Conservation (phyloP, 148 eudicot species). For the Nepenthes gracilis region DNA sequence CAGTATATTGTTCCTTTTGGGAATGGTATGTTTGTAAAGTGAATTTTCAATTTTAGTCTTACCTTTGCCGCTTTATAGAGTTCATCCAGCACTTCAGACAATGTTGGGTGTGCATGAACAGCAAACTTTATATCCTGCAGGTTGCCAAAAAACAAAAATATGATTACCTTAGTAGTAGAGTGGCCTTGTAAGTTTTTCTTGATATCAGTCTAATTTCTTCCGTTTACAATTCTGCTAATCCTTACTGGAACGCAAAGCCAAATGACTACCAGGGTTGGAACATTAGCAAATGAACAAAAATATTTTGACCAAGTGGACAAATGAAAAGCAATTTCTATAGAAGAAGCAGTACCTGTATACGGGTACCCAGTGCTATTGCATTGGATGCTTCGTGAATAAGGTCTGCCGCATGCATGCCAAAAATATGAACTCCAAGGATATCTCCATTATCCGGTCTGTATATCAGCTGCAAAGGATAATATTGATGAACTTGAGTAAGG, state of each 20-base stretch:
- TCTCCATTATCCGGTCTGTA: slow-evolving; percentile 98
- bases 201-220: no score
- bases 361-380: slow-evolving; percentile 90
- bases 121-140: slow-evolving; percentile 83
- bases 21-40: no score
- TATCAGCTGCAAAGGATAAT: slow-evolving; percentile 51
- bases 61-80: slow-evolving; percentile 95
- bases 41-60: background rate
- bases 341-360: slow-evolving; percentile 49
- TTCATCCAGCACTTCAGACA: slow-evolving; percentile 97
- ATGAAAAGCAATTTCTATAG: background rate
- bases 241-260: no score
- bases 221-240: no score
- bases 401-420: slow-evolving; percentile 98
- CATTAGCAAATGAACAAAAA: no score
- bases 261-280: no score
- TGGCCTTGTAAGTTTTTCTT: no score
- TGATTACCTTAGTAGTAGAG: background rate
- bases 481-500: background rate
- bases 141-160: slow-evolving; percentile 1
- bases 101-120: slow-evolving; percentile 98
- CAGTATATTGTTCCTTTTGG: no score
- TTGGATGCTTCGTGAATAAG: slow-evolving; percentile 98
- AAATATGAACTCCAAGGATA: slow-evolving; percentile 97
- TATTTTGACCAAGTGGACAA: no score